Base-by-base conservation (phyloP, 2,329 filamentous ascomycete genomes). In the Trichoderma sp. region DNA sequence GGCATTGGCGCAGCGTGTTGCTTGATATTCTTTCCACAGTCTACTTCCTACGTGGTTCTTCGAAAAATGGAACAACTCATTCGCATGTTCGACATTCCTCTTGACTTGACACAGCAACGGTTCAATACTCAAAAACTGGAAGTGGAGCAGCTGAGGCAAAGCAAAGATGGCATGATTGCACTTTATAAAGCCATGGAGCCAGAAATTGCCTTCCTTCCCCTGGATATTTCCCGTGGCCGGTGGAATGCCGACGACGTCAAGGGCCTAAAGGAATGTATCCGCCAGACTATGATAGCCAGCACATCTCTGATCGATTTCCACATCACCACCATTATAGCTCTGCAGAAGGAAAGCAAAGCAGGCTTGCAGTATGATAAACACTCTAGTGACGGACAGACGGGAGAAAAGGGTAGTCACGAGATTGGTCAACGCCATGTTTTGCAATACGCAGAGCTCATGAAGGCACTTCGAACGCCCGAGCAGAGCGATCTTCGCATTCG, bases 21-120 rank as follows among this genome's bases (percentile, higher is more conserved):
- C 6, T 65, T 87, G 1, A 71, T 87, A 4, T 78, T 87, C 58
- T 87, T 87, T 69, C 86, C 86, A 0, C 82, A 82, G 53, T 87
- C 86, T 0, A 85, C 86, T 0, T 86, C 85, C 0, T 82, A 83
- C 28, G 77, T 81, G 2, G 81, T 85, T 1, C 76, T 87, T 0
- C 74, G 76, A 9, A 73, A 79, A 14, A 76, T 82, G 56, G 76
- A 79, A 56, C 77, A 77, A 12, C 72, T 83, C 3, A 65, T 81
- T 3, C 75, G 75, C 15, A 75, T 80, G 74, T 73, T 83, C 0
- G 75, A 82, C 0, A 72, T 71, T 0, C 79, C 82, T 0, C 67
- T 85, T 6, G 77, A 79, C 3, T 73, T 76, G 3, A 83, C 81
- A 0, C 73, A 73, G 0, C 75, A 70, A 4, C 73, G 76, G 1